Conservation (phyloP, 208 protist genomes). For the Trypanosoma theileri region DNA sequence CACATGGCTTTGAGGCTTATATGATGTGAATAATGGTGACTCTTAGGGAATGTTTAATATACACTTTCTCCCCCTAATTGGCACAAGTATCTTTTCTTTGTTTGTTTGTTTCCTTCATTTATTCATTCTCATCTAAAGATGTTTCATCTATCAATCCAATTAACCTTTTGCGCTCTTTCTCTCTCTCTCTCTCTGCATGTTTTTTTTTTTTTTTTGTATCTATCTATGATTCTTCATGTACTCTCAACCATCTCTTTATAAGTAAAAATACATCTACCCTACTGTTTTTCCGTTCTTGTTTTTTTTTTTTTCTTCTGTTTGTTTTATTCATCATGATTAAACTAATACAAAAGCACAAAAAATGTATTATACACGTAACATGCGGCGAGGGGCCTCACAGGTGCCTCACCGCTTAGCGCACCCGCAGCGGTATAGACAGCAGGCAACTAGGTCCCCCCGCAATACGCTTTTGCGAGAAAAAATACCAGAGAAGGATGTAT, state of each 20-base stretch:
- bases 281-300: no score
- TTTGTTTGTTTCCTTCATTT: neutral
- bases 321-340: no score
- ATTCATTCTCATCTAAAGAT: no score
- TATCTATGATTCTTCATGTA: conserved; percentile 11
- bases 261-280: conserved; percentile 13
- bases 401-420: neutral
- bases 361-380: conserved; percentile 23
- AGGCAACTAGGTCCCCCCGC: neutral
- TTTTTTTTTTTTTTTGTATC: conserved; percentile 23
- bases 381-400: neutral
- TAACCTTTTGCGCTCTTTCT: neutral
- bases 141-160: no score
- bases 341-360: neutral
- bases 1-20: conserved; percentile 24
- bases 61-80: neutral
- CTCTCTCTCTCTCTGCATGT: neutral
- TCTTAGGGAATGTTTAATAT: neutral
- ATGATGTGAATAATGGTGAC: neutral
- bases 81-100: neutral
- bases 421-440: neutral
- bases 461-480: neutral
- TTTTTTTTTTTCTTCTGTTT: no score
- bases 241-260: conserved; percentile 4
- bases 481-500: neutral